A percentile compares a stretch with the other conserved stretches of the same genome.
Conservation (phyloP, 1,284 basidiomycete genomes). For the Leucoagaricus sp. region DNA sequence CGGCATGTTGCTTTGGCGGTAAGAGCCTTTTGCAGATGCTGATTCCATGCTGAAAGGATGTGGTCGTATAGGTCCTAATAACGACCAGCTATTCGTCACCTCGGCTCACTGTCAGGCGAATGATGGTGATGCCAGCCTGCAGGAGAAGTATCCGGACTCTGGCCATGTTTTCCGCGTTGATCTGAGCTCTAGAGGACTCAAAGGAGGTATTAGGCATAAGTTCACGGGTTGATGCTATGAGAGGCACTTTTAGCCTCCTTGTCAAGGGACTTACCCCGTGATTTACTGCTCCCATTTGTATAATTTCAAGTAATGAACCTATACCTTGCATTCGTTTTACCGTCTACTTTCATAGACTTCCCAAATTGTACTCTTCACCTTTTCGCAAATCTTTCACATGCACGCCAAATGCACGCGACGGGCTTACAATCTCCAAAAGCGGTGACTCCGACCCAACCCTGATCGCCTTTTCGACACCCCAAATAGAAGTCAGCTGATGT, state of each 20-base stretch:
- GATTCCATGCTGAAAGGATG: neutral
- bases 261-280: neutral
- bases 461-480: neutral
- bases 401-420: too few species aligned
- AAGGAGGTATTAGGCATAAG: constrained; percentile 35
- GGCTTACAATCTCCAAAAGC: neutral
- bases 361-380: too few species aligned
- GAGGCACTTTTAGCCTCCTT: neutral
- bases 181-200: constrained; percentile 49
- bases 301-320: too few species aligned
- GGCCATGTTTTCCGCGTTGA: constrained; percentile 66
- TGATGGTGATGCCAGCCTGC: constrained; percentile 50
- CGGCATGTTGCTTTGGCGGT: constrained; percentile 73
- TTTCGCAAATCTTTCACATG: too few species aligned
- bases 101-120: constrained; percentile 63
- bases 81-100: constrained; percentile 66
- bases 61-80: constrained; percentile 46
- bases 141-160: constrained; percentile 58
- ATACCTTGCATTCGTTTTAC: too few species aligned
- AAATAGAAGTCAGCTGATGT: constrained; percentile 13
- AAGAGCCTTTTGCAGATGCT: constrained; percentile 16
- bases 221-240: constrained; percentile 27
- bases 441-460: neutral
- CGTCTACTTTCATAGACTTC: too few species aligned
- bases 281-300: neutral